Evolutionary conservation across 1,284 basidiomycete species (phyloP), one percentile per base, ranked within the genome.

Genomic region (Cutaneotrichosporon sp.): DNA sequence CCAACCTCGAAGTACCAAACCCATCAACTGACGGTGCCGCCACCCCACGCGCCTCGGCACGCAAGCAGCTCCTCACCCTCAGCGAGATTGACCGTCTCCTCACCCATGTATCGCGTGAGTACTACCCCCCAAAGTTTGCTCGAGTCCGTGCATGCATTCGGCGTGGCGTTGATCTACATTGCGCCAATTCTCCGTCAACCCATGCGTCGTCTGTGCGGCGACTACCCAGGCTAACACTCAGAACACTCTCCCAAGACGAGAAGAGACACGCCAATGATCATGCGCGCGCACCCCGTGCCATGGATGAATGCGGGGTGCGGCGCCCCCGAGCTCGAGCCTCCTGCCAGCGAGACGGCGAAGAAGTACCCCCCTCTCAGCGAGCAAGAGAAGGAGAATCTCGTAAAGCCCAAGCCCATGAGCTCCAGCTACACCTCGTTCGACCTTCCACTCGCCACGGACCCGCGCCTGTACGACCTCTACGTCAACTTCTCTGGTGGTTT

Each of bases 401-500:
- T 73, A 13, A 60, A 64, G 32, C 77, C 78, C 16, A 74, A 70
- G 69, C 76, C 76, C 65, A 81, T 81, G 79, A 72, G 70, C 32
- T 76, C 77, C 58, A 76, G 74, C 64, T 81, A 72, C 68, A 81
- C 79, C 10, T 71, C 65, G 30, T 80, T 80, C 47, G 75, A 77
- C 57, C 70, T 81, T 21, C 77, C 78, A 1, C 67, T 81, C 21
- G 74, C 75, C 18, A 72, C 70, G 18, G 73, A 80, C 65, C 70
- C 69, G 14, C 69, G 59, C 38, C 64, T 81, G 56, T 72, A 75
- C 60, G 75, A 79, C 60, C 68, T 73, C 36, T 81, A 80, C 65
- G 74, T 81, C 30, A 80, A 80, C 63, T 73, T 76, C 6, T 72
- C 72, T 5, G 80, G 80, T 26, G 80, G 79, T 1, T 74, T 81